Conservation (phyloP, 352 stramenopile species). For the Pythium phragmiticola region DNA sequence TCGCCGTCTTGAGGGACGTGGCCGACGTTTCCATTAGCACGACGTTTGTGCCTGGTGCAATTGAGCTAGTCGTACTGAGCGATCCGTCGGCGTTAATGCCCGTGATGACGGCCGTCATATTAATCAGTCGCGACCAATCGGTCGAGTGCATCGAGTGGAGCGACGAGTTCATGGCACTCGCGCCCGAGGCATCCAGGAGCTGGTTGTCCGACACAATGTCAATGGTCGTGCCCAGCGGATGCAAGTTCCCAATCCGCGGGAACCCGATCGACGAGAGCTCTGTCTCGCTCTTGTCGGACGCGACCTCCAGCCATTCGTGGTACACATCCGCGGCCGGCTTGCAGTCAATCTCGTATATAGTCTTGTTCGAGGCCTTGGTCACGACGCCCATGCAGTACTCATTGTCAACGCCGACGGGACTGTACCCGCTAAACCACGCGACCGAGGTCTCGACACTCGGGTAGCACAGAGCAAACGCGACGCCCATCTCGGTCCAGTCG, state of each 20-base stretch:
- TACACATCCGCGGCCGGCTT: slow-evolving; percentile 82
- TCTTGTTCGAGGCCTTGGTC: slow-evolving; percentile 84
- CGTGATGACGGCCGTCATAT: slow-evolving; percentile 85
- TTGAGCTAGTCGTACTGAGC: slow-evolving; percentile 77
- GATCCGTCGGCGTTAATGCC: slow-evolving; percentile 82
- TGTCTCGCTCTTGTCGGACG: slow-evolving; percentile 68
- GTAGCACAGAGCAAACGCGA: slow-evolving; percentile 81
- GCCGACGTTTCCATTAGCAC: slow-evolving; percentile 87
- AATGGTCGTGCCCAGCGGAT: slow-evolving; percentile 80
- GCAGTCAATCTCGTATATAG: slow-evolving; percentile 85
- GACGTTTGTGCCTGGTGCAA: slow-evolving; percentile 73
- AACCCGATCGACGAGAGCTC: slow-evolving; percentile 79
- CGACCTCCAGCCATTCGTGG: slow-evolving; percentile 82
- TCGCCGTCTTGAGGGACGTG: slow-evolving; percentile 76
- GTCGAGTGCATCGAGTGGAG: slow-evolving; percentile 79
- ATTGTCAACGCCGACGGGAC: slow-evolving; percentile 65
- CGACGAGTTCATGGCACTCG: slow-evolving; percentile 43
- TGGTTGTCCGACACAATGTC: slow-evolving; percentile 70
- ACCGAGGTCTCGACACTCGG: slow-evolving; percentile 86
- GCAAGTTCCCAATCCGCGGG: slow-evolving; percentile 76
- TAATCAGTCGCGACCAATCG: slow-evolving; percentile 82
- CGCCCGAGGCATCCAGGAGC: slow-evolving; percentile 40
- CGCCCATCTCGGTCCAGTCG: slow-evolving; percentile 81
- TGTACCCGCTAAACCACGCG: slow-evolving; percentile 87
- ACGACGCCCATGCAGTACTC: slow-evolving; percentile 86